Conservation (phyloP, 1,284 basidiomycete genomes). For the Apiotrichum veenhuisii region DNA sequence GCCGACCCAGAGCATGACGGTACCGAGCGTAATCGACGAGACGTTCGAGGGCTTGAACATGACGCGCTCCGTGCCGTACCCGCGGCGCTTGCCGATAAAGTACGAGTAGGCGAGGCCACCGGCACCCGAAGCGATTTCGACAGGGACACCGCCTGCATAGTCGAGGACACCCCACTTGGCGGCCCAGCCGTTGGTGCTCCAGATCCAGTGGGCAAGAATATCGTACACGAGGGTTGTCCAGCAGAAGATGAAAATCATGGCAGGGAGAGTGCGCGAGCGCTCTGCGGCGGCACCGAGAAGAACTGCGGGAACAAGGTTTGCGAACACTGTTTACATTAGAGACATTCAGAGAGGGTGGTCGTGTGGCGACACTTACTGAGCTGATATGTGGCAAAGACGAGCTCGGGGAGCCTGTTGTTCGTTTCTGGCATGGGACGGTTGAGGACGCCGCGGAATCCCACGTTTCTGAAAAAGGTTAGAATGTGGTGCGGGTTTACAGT, state of each 20-base stretch:
- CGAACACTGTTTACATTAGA: conserved; percentile 35
- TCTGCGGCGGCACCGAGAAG: conserved; percentile 69
- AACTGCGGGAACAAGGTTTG: conserved; percentile 54
- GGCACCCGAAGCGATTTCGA: conserved; percentile 87
- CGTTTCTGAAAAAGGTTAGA: conserved; percentile 37
- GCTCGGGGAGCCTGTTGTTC: conserved; percentile 55
- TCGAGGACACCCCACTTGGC: conserved; percentile 87
- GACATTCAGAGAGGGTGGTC: conserved; percentile 21
- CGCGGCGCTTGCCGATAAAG: conserved; percentile 56
- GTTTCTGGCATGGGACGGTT: conserved; percentile 67
- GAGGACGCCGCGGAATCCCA: conserved; percentile 63
- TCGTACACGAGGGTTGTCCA: conserved; percentile 67
- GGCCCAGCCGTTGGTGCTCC: conserved; percentile 77
- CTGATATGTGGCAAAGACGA: conserved; percentile 77
- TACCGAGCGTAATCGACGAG: conserved; percentile 72
- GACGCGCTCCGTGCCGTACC: conserved; percentile 72
- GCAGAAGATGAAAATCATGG: conserved; percentile 79
- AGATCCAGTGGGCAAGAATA: conserved; percentile 72
- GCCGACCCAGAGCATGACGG: conserved; percentile 85
- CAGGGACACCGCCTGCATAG: conserved; percentile 74
- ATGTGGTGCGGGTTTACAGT: neutral
- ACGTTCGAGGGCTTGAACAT: conserved; percentile 94
- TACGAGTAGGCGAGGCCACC: conserved; percentile 80
- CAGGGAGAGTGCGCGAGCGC: conserved; percentile 78
- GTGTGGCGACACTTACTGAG: conserved; percentile 40